These are phyloP conservation scores for Edaphochlamys debaryana DNA, from an alignment of 139 green algal genomes.

Conservation along the genomic window DNA sequence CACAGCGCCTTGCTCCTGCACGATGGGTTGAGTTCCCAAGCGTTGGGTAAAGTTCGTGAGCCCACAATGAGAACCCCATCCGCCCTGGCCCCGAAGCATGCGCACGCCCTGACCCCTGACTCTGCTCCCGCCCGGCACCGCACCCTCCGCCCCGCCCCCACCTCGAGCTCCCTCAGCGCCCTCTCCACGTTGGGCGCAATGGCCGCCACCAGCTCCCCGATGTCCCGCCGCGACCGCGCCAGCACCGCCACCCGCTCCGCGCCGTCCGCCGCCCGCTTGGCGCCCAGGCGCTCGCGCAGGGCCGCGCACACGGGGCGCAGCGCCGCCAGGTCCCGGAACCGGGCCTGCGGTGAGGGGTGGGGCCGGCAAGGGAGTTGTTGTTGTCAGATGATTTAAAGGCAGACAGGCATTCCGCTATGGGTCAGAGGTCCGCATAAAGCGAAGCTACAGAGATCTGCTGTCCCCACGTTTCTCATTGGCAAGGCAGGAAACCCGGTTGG, in stretches of 20 bases:
- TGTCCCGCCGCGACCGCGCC: background rate
- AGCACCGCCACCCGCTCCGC: background rate
- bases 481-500: too few relatives aligned
- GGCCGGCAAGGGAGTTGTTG: too few relatives aligned
- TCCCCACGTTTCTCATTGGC: too few relatives aligned
- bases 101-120: too few relatives aligned
- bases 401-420: too few relatives aligned
- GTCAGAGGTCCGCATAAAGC: too few relatives aligned
- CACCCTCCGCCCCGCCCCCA: background rate
- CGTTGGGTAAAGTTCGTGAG: background rate
- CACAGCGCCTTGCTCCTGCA: slow-evolving; percentile 19
- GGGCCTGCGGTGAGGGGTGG: background rate
- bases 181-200: background rate
- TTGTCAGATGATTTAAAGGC: too few relatives aligned
- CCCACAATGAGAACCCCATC: too few relatives aligned
- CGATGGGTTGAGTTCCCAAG: too few relatives aligned
- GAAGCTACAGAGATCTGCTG: too few relatives aligned
- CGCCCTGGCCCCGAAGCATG: too few relatives aligned
- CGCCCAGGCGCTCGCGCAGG: background rate
- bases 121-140: too few relatives aligned
- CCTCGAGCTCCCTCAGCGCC: slow-evolving; percentile 26
- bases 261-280: slow-evolving; percentile 10
- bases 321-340: background rate
- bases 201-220: background rate
- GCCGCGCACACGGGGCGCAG: background rate